phyloP scores from a whole-genome alignment of 2,329 filamentous ascomycete genomes.

The Sodiomyces alkalinus region DNA sequence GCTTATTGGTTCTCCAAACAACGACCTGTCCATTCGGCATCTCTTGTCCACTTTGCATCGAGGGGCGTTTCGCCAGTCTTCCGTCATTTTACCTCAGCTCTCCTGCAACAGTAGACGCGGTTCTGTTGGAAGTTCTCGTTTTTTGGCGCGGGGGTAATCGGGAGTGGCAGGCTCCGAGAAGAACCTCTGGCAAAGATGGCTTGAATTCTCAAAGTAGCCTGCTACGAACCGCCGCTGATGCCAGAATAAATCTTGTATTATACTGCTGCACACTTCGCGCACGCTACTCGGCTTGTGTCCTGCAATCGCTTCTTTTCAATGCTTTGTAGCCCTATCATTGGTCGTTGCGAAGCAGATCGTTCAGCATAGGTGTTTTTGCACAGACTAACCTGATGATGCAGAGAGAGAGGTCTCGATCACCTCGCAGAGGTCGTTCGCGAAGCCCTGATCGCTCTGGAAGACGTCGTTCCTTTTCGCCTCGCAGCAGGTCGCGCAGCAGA shows the following conservation, averaged over 20 bases:
- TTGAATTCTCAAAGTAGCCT: not conserved
- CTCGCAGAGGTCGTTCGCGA: constrained; percentile 67
- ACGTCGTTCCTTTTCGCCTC: constrained; percentile 65
- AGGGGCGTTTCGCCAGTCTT: not conserved
- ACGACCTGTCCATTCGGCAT: not conserved
- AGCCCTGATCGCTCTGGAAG: constrained; percentile 57
- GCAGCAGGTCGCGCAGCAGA: constrained; percentile 63
- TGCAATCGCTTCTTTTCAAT: too few species aligned
- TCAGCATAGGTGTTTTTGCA: too few species aligned
- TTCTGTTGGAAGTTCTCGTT: not conserved
- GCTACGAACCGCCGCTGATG: not conserved
- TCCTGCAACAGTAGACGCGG: too few species aligned
- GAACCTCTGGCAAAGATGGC: too few species aligned
- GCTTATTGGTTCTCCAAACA: not conserved
- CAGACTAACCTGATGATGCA: too few species aligned
- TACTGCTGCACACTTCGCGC: too few species aligned
- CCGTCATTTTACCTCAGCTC: not conserved
- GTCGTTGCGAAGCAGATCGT: too few species aligned
- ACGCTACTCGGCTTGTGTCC: too few species aligned
- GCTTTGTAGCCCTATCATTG: too few species aligned
- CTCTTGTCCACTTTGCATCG: not conserved
- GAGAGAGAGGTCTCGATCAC: constrained; percentile 74
- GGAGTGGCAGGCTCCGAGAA: too few species aligned
- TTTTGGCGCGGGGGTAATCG: not conserved
- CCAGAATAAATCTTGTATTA: constrained; percentile 8